Conservation (phyloP, 176 grass and related monocot species). For the Luzula sylvatica region DNA sequence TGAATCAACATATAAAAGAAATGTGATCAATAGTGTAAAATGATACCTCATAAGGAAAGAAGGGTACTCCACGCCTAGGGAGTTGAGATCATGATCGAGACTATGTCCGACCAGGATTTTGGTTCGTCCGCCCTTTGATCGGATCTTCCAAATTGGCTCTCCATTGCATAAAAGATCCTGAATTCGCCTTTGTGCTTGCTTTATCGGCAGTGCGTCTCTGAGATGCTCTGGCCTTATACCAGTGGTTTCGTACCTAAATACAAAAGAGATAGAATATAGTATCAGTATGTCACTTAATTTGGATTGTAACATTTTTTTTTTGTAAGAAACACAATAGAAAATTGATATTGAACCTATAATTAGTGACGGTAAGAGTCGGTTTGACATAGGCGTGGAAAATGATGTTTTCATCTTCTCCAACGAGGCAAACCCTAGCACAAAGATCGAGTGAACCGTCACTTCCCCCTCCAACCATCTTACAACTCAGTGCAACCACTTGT, state of each 20-base stretch:
- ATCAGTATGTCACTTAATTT: too few relatives aligned
- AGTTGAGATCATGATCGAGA: conserved; percentile 55
- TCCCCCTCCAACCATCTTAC: conserved; percentile 81
- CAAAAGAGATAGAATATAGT: background rate
- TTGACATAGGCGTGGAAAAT: conserved; percentile 47
- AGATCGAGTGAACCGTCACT: conserved; percentile 62
- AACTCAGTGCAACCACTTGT: conserved; percentile 42
- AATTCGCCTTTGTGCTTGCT: conserved; percentile 32
- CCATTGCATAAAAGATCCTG: conserved; percentile 45
- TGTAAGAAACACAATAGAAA: background rate
- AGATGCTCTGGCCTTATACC: conserved; percentile 66
- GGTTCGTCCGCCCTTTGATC: conserved; percentile 14
- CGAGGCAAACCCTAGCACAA: conserved; percentile 58
- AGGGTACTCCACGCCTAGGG: conserved; percentile 58
- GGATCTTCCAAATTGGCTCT: conserved; percentile 52
- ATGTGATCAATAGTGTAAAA: background rate
- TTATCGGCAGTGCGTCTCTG: conserved; percentile 28
- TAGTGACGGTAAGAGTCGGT: conserved; percentile 53
- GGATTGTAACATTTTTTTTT: too few relatives aligned
- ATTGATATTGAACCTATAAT: conserved; percentile 28
- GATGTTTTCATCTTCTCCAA: conserved; percentile 46
- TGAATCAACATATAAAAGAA: background rate
- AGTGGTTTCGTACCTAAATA: conserved; percentile 45
- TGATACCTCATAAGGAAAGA: conserved; percentile 30
- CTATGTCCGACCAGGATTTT: conserved; percentile 54